Evolutionary conservation across 2,329 filamentous ascomycete genomes (phyloP), one percentile per base, ranked within the genome.

Genomic region (Aspergillus thermomutatus): DNA sequence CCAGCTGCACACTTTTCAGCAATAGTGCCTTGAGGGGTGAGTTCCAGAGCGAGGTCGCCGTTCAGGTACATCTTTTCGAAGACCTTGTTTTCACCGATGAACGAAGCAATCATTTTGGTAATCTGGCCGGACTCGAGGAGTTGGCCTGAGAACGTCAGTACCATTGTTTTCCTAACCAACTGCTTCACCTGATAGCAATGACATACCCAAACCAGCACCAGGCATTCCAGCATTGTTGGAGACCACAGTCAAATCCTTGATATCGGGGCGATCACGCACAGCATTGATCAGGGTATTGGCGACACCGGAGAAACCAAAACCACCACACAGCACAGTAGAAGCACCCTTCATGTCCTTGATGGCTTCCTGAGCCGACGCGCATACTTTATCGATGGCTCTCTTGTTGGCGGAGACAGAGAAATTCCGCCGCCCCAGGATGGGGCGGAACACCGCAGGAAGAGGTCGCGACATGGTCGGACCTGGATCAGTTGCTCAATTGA

Each of bases 61-160:
- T 82, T 88, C 52, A 96, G 81, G 74, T 96, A 96, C 87, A 92
- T 92, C 69, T 83, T 82, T 79, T 96, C 92, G 60, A 96, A 90
- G 9, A 88, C 88, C 79, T 94, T 92, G 75, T 93, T 93, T 66
- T 87, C 85, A 41, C 90, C 90, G 31, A 93, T 83, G 61, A 89
- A 92, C 17, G 87, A 90, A 27, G 90, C 80, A 60, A 92, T 86
- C 75, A 92, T 86, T 62, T 88, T 87, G 62, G 83, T 82, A 52
- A 93, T 82, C 68, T 91, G 89, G n/a, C 88, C 87, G 1, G 85
- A 83, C 58, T 85, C 82, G 0, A 89, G 83, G 50, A 92, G 80
- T 43, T 89, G 85, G 63, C 87, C 90, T 69, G 19, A 26, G 23
- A 21, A 49, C 48, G n/a, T 46, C 26, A 19, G 28, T 9, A 49